These are phyloP conservation scores for Fusarium papillatum DNA, from an alignment of 2,329 filamentous ascomycete genomes.

Conservation along the genomic window DNA sequence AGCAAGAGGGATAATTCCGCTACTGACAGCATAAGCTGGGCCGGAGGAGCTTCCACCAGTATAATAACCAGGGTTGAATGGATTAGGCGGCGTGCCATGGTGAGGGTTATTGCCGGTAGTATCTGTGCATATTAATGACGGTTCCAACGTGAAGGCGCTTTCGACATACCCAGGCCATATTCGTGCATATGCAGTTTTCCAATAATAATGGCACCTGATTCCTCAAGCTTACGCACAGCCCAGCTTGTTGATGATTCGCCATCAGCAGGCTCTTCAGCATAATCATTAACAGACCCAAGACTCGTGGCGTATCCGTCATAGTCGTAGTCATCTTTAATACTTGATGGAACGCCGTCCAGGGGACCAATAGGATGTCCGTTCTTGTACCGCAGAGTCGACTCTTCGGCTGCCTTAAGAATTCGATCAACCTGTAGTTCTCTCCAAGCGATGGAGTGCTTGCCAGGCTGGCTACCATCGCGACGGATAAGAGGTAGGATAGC, in stretches of 20 bases:
- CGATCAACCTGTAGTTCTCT: slow-evolving; percentile 57
- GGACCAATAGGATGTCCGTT: slow-evolving; percentile 70
- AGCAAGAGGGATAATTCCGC: slow-evolving; percentile 79
- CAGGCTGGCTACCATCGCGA: slow-evolving; percentile 51
- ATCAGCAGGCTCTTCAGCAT: slow-evolving; percentile 60
- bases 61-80: slow-evolving; percentile 81
- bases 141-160: background rate
- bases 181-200: slow-evolving; percentile 86
- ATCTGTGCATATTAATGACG: slow-evolving; percentile 57
- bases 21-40: slow-evolving; percentile 76
- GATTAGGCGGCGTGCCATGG: slow-evolving; percentile 82
- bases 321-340: slow-evolving; percentile 83
- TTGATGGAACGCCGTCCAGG: slow-evolving; percentile 81
- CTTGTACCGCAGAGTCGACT: slow-evolving; percentile 61
- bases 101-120: slow-evolving; percentile 83
- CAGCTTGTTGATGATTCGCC: slow-evolving; percentile 68
- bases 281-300: slow-evolving; percentile 73
- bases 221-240: slow-evolving; percentile 78
- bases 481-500: slow-evolving; percentile 61
- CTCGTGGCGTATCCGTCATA: slow-evolving; percentile 80
- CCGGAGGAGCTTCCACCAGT: slow-evolving; percentile 84
- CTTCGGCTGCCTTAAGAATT: slow-evolving; percentile 58
- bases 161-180: slow-evolving; percentile 72
- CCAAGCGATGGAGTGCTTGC: slow-evolving; percentile 59
- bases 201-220: slow-evolving; percentile 78